These are phyloP conservation scores for Hypericum perforatum DNA, from an alignment of 345 rosid genomes.

Conservation along the genomic window DNA sequence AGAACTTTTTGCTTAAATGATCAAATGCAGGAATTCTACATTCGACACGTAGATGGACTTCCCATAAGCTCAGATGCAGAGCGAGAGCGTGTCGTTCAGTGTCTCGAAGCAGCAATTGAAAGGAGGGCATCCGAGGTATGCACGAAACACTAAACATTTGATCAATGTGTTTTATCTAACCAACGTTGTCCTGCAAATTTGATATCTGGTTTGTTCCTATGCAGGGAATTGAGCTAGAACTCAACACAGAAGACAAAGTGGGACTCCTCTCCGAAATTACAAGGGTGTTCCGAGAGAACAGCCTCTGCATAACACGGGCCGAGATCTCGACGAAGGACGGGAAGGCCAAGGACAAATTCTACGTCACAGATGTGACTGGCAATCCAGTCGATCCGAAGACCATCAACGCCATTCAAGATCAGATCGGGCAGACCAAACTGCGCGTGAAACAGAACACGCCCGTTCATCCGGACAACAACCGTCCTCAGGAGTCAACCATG, in stretches of 20 bases:
- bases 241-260: slow-evolving; percentile 37
- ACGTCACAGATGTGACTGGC: slow-evolving; percentile 45
- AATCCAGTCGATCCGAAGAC: slow-evolving; percentile 38
- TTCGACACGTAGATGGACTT: slow-evolving; percentile 67
- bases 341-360: slow-evolving; percentile 39
- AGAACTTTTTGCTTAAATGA: too few relatives aligned
- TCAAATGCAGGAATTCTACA: slow-evolving; percentile 62
- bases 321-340: slow-evolving; percentile 37
- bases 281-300: slow-evolving; percentile 47
- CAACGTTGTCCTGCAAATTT: background rate
- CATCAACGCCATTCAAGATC: slow-evolving; percentile 26
- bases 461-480: slow-evolving; percentile 16
- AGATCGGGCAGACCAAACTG: slow-evolving; percentile 27
- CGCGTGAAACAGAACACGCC: slow-evolving; percentile 29
- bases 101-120: slow-evolving; percentile 77
- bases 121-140: slow-evolving; percentile 67
- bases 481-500: slow-evolving; percentile 27
- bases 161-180: background rate
- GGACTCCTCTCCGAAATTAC: slow-evolving; percentile 57
- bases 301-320: slow-evolving; percentile 45
- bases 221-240: slow-evolving; percentile 51
- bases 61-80: slow-evolving; percentile 75
- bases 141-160: background rate
- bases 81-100: slow-evolving; percentile 55
- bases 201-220: background rate